Evolutionary conservation across 768 basidiomycete genomes (phyloP).

Genomic region (Mycena crocata): DNA sequence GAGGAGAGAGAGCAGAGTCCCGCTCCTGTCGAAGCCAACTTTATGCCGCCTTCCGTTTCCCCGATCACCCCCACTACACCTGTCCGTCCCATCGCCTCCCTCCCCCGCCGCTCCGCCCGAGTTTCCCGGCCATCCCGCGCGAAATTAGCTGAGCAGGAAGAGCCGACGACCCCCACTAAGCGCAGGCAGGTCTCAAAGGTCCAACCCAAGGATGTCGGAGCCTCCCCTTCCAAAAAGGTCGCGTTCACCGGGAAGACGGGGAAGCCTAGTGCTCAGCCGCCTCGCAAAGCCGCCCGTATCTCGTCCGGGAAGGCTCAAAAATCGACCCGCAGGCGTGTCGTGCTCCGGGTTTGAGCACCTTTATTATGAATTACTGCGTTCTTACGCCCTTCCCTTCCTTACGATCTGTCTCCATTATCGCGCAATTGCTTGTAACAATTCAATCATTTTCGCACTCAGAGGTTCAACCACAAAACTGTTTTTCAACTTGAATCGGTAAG

Average conservation of each 20-base stretch:
- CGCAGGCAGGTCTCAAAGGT: slow-evolving; percentile 10
- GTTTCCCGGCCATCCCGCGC: slow-evolving; percentile 1
- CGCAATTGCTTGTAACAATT: too few relatives aligned
- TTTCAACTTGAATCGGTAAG: too few relatives aligned
- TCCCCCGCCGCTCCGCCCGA: slow-evolving; percentile 8
- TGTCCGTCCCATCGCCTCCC: neutral
- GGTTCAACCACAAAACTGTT: too few relatives aligned
- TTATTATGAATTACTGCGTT: too few relatives aligned
- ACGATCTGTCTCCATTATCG: too few relatives aligned
- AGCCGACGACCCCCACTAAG: slow-evolving; percentile 7
- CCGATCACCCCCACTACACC: neutral
- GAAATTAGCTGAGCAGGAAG: neutral
- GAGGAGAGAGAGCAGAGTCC: too few relatives aligned
- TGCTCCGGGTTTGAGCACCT: slow-evolving; percentile 12
- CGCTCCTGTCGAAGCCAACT: neutral
- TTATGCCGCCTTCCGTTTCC: neutral
- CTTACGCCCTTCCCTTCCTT: neutral
- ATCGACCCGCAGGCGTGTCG: neutral
- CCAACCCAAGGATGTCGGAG: neutral
- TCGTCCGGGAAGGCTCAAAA: neutral
- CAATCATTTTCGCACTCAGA: too few relatives aligned
- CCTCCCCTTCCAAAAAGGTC: slow-evolving; percentile 8
- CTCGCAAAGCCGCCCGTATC: neutral
- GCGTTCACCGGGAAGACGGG: slow-evolving; percentile 1
- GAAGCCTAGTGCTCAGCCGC: slow-evolving; percentile 1